phyloP scores from a whole-genome alignment of 306 rosid species.

The Spatholobus suberectus region DNA sequence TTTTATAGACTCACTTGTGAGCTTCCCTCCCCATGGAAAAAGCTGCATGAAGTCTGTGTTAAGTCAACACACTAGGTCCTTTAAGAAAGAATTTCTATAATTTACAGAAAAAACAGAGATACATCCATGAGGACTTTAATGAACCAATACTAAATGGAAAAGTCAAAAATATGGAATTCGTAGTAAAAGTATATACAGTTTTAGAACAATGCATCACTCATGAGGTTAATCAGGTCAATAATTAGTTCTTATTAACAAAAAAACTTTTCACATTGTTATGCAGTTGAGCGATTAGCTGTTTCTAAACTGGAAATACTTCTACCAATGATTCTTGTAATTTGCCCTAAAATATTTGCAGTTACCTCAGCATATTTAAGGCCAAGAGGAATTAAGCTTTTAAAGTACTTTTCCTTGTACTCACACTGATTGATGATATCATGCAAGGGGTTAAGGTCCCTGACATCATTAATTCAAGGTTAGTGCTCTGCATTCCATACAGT shows the following conservation, averaged over 20 bases:
- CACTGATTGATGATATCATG: conserved; percentile 68
- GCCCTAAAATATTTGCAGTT: conserved; percentile 38
- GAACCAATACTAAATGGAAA: conserved; percentile 6
- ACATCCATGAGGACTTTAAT: neutral
- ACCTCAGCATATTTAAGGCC: conserved; percentile 84
- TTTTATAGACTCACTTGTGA: conserved; percentile 77
- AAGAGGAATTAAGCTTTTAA: conserved; percentile 69
- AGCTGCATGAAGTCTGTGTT: conserved; percentile 84
- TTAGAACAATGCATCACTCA: neutral
- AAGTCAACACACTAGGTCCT: conserved; percentile 51
- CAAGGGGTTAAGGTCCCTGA: conserved; percentile 94
- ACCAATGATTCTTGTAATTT: neutral
- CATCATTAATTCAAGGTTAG: conserved; percentile 38
- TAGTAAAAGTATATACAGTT: conserved; percentile 19
- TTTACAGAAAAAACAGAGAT: neutral
- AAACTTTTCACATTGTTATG: neutral
- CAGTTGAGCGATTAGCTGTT: conserved; percentile 8
- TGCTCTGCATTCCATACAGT: conserved; percentile 3
- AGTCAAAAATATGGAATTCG: neutral
- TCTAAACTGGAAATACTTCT: conserved; percentile 9
- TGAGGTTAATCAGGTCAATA: conserved; percentile 8
- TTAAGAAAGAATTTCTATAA: conserved; percentile 43
- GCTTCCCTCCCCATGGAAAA: conserved; percentile 99
- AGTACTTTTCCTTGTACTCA: conserved; percentile 84
- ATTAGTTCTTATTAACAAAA: neutral